Conservation (phyloP, 2,329 filamentous ascomycete genomes). For the Fusarium sp. region DNA sequence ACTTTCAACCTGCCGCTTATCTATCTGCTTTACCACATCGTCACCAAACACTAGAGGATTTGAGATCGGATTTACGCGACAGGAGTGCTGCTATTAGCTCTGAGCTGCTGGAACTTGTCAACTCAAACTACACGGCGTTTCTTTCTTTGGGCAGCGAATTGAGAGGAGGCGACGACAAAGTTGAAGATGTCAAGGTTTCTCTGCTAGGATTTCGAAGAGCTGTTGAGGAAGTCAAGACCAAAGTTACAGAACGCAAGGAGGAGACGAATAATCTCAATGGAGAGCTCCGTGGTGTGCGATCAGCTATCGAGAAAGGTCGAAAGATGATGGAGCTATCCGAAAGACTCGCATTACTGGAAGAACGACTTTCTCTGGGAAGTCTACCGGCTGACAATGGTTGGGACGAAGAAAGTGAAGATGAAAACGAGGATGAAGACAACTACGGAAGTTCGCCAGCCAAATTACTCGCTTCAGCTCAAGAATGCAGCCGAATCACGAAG, state of each 20-base stretch:
- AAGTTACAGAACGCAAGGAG: constrained; percentile 70
- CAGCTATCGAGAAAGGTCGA: constrained; percentile 69
- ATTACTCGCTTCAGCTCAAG: constrained; percentile 57
- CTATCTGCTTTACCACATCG: constrained; percentile 83
- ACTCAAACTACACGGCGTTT: constrained; percentile 94
- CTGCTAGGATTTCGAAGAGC: constrained; percentile 87
- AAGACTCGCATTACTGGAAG: constrained; percentile 71
- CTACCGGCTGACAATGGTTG: constrained; percentile 44
- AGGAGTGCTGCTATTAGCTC: constrained; percentile 82
- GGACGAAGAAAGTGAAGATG: constrained; percentile 56
- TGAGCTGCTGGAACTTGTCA: constrained; percentile 94
- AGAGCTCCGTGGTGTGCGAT: constrained; percentile 74
- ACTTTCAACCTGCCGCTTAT: constrained; percentile 85
- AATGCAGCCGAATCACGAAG: constrained; percentile 57
- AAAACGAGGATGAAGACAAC: constrained; percentile 51
- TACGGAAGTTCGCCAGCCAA: constrained; percentile 61
- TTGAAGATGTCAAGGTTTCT: constrained; percentile 89
- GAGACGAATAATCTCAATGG: constrained; percentile 72
- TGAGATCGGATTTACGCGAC: constrained; percentile 85
- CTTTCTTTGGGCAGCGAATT: constrained; percentile 83
- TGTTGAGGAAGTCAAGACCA: constrained; percentile 76
- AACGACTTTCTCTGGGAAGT: constrained; percentile 66
- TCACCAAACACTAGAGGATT: constrained; percentile 95
- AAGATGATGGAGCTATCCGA: constrained; percentile 76
- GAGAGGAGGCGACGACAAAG: constrained; percentile 87